Evolutionary conservation across 495 filamentous ascomycete genomes (phyloP).

Genomic region (Chaetomium tenue): DNA sequence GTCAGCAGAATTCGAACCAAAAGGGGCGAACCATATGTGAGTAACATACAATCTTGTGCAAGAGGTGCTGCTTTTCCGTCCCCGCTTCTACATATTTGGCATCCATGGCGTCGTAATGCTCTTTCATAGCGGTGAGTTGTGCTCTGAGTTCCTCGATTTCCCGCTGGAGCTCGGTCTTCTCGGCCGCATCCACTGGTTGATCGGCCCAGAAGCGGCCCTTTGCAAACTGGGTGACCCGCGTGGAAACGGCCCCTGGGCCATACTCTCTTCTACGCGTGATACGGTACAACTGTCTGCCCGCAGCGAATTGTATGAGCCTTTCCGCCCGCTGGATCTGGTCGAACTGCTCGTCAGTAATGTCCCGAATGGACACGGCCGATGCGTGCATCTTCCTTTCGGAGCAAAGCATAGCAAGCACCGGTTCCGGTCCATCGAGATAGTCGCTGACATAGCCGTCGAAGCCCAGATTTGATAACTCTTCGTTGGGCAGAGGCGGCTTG

Average conservation of each 20-base stretch:
- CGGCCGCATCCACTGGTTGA: slow-evolving; percentile 64
- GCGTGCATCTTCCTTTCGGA: slow-evolving; percentile 61
- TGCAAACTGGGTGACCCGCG: slow-evolving; percentile 54
- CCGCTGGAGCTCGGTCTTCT: slow-evolving; percentile 50
- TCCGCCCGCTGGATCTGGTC: slow-evolving; percentile 51
- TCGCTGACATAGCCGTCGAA: slow-evolving; percentile 79
- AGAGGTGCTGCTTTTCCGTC: slow-evolving; percentile 2
- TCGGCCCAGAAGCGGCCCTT: slow-evolving; percentile 69
- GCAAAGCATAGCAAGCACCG: slow-evolving; percentile 85
- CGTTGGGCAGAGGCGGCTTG: slow-evolving; percentile 53
- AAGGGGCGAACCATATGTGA: not conserved
- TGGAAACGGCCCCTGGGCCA: slow-evolving; percentile 64
- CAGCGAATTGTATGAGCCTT: slow-evolving; percentile 59
- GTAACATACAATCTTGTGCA: slow-evolving; percentile 37
- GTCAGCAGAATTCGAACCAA: slow-evolving; percentile 27
- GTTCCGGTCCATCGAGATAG: slow-evolving; percentile 73
- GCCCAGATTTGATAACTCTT: slow-evolving; percentile 57
- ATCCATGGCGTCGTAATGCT: slow-evolving; percentile 36
- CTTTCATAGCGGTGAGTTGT: slow-evolving; percentile 42
- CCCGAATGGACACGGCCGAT: slow-evolving; percentile 61
- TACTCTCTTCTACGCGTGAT: slow-evolving; percentile 71
- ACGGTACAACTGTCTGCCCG: slow-evolving; percentile 56
- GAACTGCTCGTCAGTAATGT: slow-evolving; percentile 64
- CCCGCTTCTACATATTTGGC: slow-evolving; percentile 17
- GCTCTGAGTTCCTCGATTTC: slow-evolving; percentile 38